phyloP scores from a whole-genome alignment of 2,329 filamentous ascomycete species.

The Mycocentrospora acerina region DNA sequence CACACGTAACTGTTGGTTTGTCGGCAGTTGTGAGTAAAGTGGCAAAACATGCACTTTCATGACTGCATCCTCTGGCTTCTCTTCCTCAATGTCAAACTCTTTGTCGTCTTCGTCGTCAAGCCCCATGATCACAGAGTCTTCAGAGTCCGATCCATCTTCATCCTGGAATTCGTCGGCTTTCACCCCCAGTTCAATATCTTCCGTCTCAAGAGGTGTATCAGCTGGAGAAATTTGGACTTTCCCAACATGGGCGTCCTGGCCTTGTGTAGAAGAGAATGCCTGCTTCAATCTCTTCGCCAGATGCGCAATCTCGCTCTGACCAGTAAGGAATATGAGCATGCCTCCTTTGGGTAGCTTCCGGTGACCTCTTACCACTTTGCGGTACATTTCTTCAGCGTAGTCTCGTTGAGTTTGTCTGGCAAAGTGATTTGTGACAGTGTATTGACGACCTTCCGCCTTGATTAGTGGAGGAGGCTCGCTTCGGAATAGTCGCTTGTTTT shows the following conservation, averaged over 20 bases:
- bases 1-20: constrained; percentile 84
- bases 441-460: constrained; percentile 88
- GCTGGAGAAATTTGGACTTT: constrained; percentile 74
- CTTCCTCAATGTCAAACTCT: constrained; percentile 60
- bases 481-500: constrained; percentile 78
- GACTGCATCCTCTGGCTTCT: constrained; percentile 64
- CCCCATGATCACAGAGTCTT: constrained; percentile 62
- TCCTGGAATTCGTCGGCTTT: constrained; percentile 44
- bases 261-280: constrained; percentile 59
- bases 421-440: constrained; percentile 88
- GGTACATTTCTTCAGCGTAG: constrained; percentile 87
- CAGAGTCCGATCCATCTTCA: constrained; percentile 52
- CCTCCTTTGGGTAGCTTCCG: constrained; percentile 85
- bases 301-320: constrained; percentile 84
- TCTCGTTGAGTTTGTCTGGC: constrained; percentile 78
- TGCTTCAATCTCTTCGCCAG: constrained; percentile 79
- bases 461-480: constrained; percentile 75
- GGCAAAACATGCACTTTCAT: constrained; percentile 83
- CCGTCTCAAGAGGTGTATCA: constrained; percentile 77
- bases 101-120: constrained; percentile 65
- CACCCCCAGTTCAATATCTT: constrained; percentile 80
- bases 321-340: constrained; percentile 92
- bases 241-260: constrained; percentile 54
- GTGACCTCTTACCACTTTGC: constrained; percentile 84
- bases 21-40: constrained; percentile 88